Conservation (phyloP, 371 early-diverging fungal genomes). For the Mucor sp. region DNA sequence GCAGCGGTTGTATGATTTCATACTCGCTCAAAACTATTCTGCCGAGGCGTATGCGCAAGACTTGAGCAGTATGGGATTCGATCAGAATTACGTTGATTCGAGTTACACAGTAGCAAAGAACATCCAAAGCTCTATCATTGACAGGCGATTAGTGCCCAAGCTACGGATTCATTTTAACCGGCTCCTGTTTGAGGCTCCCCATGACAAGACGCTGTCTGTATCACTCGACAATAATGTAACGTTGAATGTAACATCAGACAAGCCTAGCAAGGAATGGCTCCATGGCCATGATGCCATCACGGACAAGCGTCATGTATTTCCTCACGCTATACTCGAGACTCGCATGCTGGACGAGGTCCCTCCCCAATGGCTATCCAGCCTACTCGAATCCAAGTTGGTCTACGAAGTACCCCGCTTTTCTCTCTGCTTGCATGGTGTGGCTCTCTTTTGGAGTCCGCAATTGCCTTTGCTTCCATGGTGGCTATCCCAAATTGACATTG, state of each 20-base stretch:
- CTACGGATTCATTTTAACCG: conserved; percentile 96
- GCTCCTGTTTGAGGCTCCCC: conserved; percentile 98
- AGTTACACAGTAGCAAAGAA: conserved; percentile 75
- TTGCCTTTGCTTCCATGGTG: conserved; percentile 94
- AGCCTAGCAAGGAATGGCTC: conserved; percentile 92
- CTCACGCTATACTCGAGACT: conserved; percentile 97
- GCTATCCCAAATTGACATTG: conserved; percentile 34
- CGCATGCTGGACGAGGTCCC: conserved; percentile 90
- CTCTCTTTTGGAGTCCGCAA: conserved; percentile 76
- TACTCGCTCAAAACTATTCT: conserved; percentile 72
- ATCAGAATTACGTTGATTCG: conserved; percentile 75
- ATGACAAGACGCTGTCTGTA: conserved; percentile 93
- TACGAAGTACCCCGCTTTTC: conserved; percentile 96
- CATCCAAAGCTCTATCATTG: conserved; percentile 74
- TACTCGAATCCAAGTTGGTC: conserved; percentile 83
- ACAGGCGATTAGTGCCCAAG: conserved; percentile 84
- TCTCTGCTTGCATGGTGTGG: conserved; percentile 93
- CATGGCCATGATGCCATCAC: background rate
- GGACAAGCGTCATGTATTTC: conserved; percentile 19
- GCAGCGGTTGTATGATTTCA: conserved; percentile 82
- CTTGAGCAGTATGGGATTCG: conserved; percentile 67
- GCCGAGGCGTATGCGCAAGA: conserved; percentile 74
- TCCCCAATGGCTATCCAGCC: conserved; percentile 49
- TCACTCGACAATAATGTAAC: conserved; percentile 97
- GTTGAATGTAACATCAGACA: conserved; percentile 95